Evolutionary conservation across 2,329 filamentous ascomycete species (phyloP).

Genomic region (Cercospora sp.): DNA sequence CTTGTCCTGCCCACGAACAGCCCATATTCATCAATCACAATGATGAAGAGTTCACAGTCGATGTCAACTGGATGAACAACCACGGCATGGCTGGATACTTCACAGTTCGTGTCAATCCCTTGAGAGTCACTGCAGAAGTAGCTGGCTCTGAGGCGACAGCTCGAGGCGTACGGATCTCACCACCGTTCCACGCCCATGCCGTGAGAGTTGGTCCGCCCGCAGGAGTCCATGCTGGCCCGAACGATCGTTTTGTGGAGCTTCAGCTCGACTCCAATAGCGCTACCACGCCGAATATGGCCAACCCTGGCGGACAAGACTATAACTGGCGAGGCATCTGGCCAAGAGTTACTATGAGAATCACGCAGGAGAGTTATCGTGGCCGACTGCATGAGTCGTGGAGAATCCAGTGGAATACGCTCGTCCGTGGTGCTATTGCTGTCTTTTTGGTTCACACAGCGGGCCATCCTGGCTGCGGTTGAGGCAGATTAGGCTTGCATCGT

Average conservation of each 20-base stretch:
- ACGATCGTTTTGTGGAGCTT: neutral
- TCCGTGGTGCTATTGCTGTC: neutral
- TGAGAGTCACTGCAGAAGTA: neutral
- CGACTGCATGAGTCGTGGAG: neutral
- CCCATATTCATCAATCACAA: neutral
- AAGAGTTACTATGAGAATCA: neutral
- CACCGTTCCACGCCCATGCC: neutral
- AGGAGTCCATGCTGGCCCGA: neutral
- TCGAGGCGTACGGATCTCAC: neutral
- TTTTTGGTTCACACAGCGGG: neutral
- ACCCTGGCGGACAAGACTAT: neutral
- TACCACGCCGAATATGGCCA: neutral
- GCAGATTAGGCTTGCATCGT: no score
- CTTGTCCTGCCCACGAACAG: neutral
- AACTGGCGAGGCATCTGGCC: neutral
- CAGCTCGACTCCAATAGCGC: neutral
- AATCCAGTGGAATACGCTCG: neutral
- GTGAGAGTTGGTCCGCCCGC: neutral
- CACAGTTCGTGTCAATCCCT: neutral
- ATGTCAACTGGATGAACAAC: neutral
- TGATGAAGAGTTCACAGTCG: neutral
- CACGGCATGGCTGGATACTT: neutral
- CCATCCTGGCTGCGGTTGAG: neutral
- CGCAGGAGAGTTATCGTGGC: conserved; percentile 2
- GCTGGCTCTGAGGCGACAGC: neutral